A percentile compares a stretch with the other conserved stretches of the same genome.
These are phyloP conservation scores for Venturia pyrina DNA, from an alignment of 2,329 filamentous ascomycete genomes.

Conservation along the genomic window DNA sequence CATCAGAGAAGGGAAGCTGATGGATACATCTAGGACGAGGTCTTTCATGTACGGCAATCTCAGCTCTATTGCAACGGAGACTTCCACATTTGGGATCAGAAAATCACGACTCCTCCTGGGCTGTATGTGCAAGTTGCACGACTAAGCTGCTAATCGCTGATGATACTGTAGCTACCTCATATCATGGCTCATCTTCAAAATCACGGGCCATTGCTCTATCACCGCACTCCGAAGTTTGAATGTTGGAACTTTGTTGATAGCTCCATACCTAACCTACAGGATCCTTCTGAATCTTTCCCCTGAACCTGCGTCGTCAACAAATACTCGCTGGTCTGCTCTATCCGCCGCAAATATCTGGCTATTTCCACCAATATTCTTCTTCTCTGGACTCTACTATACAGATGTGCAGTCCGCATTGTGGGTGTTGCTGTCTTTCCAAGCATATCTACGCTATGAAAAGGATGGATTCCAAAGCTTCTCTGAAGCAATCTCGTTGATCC, in stretches of 20 bases:
- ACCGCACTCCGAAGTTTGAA: conserved; percentile 30
- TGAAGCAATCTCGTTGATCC: not conserved
- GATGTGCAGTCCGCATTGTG: conserved; percentile 73
- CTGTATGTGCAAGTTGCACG: conserved; percentile 44
- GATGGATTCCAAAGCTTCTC: conserved; percentile 5
- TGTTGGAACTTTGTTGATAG: conserved; percentile 25
- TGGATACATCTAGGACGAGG: conserved; percentile 51
- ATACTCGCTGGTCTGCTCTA: conserved; percentile 7
- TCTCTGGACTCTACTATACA: conserved; percentile 90
- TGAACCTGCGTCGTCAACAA: conserved; percentile 5
- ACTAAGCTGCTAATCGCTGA: conserved; percentile 37
- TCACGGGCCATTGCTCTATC: conserved; percentile 31
- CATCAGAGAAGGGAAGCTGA: conserved; percentile 2
- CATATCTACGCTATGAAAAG: conserved; percentile 4
- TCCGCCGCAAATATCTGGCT: conserved; percentile 69
- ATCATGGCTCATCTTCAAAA: conserved; percentile 26
- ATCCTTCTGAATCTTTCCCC: conserved; percentile 17
- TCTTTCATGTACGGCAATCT: conserved; percentile 85
- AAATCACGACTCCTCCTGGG: conserved; percentile 92
- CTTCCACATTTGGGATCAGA: conserved; percentile 81
- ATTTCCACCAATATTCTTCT: conserved; percentile 92
- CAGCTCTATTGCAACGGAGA: conserved; percentile 71
- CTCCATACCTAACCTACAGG: conserved; percentile 23
- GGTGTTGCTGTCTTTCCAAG: conserved; percentile 46
- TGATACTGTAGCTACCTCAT: conserved; percentile 29